Conservation (phyloP, 768 basidiomycete genomes). For the Paxillus involutus region DNA sequence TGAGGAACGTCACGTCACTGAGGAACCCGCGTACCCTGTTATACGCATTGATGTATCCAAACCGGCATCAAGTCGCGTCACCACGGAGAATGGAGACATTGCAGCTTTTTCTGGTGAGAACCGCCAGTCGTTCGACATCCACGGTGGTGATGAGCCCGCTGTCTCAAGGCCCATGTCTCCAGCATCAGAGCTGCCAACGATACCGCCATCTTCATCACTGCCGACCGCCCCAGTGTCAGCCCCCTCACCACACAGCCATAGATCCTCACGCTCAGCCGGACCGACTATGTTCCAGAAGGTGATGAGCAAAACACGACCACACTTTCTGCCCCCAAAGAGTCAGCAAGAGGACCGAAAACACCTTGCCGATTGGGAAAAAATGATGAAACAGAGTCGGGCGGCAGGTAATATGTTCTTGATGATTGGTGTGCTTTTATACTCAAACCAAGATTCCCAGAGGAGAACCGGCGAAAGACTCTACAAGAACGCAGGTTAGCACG, state of each 20-base stretch:
- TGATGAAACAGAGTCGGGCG: constrained; percentile 80
- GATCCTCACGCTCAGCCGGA: constrained; percentile 53
- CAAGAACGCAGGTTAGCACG: constrained; percentile 62
- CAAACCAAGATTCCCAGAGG: constrained; percentile 45
- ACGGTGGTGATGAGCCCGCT: not conserved
- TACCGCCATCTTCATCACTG: constrained; percentile 32
- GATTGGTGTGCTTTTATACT: constrained; percentile 1
- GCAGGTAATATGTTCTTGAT: constrained; percentile 49
- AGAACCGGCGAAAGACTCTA: constrained; percentile 62
- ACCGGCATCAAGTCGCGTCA: constrained; percentile 27
- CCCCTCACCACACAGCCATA: constrained; percentile 31
- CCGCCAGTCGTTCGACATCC: not conserved
- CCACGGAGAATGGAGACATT: not conserved
- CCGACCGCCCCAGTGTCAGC: constrained; percentile 20
- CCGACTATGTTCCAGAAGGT: constrained; percentile 78
- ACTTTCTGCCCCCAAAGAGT: constrained; percentile 81
- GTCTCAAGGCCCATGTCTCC: constrained; percentile 1
- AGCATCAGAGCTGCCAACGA: constrained; percentile 19
- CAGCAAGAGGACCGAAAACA: constrained; percentile 80
- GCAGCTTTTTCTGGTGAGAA: not conserved
- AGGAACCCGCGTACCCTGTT: constrained; percentile 33
- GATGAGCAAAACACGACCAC: constrained; percentile 80
- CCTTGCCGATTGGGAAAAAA: constrained; percentile 80
- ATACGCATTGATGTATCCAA: constrained; percentile 47
- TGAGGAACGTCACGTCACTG: constrained; percentile 3